phyloP scores from a whole-genome alignment of 805 yeast genomes.

The Scheffersomyces ergatensis region DNA sequence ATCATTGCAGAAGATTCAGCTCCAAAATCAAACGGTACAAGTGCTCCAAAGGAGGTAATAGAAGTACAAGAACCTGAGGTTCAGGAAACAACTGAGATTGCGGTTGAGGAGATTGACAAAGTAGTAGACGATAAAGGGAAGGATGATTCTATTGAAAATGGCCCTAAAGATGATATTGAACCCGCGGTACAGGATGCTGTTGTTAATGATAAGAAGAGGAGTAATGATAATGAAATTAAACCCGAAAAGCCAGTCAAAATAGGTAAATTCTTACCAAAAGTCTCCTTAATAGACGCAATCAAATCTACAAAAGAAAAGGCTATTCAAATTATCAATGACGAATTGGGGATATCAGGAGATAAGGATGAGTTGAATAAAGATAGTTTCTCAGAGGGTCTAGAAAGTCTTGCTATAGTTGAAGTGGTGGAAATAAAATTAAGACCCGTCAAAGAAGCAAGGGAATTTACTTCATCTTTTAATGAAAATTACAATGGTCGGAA shows the following conservation, averaged over 20 bases:
- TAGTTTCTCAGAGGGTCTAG: constrained; percentile 12
- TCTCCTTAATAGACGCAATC: constrained; percentile 28
- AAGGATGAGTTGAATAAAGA: constrained; percentile 6
- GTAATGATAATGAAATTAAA: background rate
- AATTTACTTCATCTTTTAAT: background rate
- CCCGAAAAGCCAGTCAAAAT: constrained; percentile 7
- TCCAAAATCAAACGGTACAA: too few relatives aligned
- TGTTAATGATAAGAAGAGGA: background rate
- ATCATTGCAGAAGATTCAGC: too few relatives aligned
- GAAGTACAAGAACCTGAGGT: too few relatives aligned
- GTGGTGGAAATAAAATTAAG: constrained; percentile 19
- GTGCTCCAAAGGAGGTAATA: background rate
- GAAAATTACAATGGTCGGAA: constrained; percentile 14
- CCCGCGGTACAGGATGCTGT: too few relatives aligned
- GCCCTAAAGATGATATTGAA: background rate
- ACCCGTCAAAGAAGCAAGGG: background rate
- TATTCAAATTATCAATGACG: constrained; percentile 16
- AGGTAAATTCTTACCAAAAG: constrained; percentile 11
- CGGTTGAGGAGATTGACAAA: background rate
- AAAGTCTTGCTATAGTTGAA: constrained; percentile 31
- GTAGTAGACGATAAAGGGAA: background rate
- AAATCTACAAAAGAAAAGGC: constrained; percentile 22
- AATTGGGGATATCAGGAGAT: constrained; percentile 25
- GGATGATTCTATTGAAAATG: background rate
- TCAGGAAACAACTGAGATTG: too few relatives aligned